These are phyloP conservation scores for Sphagnum contortum DNA, from an alignment of 225 moss, liverwort and hornwort genomes.

Conservation along the genomic window DNA sequence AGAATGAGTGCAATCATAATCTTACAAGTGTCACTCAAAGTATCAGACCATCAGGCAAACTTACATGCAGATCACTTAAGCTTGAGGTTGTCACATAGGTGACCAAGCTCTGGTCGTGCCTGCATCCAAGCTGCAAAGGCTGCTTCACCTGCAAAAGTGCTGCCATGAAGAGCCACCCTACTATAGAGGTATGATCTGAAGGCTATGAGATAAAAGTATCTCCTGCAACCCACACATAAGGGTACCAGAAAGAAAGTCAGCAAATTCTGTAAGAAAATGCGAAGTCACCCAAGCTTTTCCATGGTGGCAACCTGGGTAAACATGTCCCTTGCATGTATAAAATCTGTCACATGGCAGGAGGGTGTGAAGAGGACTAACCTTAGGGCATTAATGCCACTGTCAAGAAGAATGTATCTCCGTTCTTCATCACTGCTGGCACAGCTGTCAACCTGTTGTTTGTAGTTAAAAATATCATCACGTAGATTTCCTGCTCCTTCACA, in stretches of 20 bases:
- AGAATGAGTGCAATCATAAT: too few relatives aligned
- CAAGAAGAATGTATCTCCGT: slow-evolving; percentile 48
- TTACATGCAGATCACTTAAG: slow-evolving; percentile 49
- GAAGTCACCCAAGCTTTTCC: too few relatives aligned
- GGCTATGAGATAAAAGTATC: slow-evolving; percentile 92
- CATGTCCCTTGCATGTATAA: too few relatives aligned
- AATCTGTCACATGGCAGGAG: too few relatives aligned
- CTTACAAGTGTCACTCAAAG: too few relatives aligned
- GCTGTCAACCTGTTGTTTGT: slow-evolving; percentile 61
- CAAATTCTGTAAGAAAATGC: neutral
- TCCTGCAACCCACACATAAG: slow-evolving; percentile 38
- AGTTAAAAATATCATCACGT: slow-evolving; percentile 77
- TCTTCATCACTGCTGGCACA: slow-evolving; percentile 75
- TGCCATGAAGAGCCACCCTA: slow-evolving; percentile 60
- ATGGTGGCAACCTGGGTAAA: too few relatives aligned
- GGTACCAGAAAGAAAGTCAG: neutral
- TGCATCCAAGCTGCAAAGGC: slow-evolving; percentile 89
- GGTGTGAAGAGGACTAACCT: slow-evolving; percentile 33
- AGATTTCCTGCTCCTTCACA: slow-evolving; percentile 89
- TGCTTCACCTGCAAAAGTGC: slow-evolving; percentile 47
- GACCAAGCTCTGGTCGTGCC: slow-evolving; percentile 97
- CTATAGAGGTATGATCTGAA: slow-evolving; percentile 93
- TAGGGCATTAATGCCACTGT: slow-evolving; percentile 95
- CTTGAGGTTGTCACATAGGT: slow-evolving; percentile 97
- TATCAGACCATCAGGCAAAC: slow-evolving; percentile 4